phyloP scores from a whole-genome alignment of 2,329 filamentous ascomycete genomes.

The Lachnellula cervina region DNA sequence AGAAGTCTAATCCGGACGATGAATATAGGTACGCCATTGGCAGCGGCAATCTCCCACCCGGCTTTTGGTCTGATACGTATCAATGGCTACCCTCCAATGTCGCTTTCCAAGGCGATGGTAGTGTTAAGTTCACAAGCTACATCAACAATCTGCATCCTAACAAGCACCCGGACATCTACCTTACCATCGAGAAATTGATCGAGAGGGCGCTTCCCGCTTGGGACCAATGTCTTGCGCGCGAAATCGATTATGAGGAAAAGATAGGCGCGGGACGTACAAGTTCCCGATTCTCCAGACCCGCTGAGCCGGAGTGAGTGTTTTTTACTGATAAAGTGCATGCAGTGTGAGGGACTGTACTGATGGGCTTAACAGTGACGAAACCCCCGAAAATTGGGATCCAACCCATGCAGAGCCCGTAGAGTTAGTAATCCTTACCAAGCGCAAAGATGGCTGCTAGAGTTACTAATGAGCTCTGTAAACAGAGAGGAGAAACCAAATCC shows the following conservation, averaged over 20 bases:
- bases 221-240: slow-evolving; percentile 24
- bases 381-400: background rate
- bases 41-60: too few species aligned
- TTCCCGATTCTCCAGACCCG: background rate
- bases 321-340: background rate
- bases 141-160: slow-evolving; percentile 38
- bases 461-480: background rate
- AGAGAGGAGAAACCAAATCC: background rate
- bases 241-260: background rate
- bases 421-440: background rate
- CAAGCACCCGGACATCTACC: slow-evolving; percentile 32
- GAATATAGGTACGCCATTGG: background rate
- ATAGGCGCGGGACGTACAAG: background rate
- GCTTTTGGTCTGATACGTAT: slow-evolving; percentile 32
- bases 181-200: slow-evolving; percentile 33
- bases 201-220: slow-evolving; percentile 28
- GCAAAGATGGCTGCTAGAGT: background rate
- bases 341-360: background rate
- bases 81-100: slow-evolving; percentile 41
- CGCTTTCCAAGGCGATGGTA: slow-evolving; percentile 16
- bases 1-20: background rate
- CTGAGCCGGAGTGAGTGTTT: background rate
- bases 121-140: slow-evolving; percentile 17
- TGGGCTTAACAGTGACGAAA: background rate
- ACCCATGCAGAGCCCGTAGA: background rate